Evolutionary conservation across 1,139 yeast species (phyloP), one percentile per base, ranked within the genome.

Genomic region (Spencermartinsiella ligniputridi): DNA sequence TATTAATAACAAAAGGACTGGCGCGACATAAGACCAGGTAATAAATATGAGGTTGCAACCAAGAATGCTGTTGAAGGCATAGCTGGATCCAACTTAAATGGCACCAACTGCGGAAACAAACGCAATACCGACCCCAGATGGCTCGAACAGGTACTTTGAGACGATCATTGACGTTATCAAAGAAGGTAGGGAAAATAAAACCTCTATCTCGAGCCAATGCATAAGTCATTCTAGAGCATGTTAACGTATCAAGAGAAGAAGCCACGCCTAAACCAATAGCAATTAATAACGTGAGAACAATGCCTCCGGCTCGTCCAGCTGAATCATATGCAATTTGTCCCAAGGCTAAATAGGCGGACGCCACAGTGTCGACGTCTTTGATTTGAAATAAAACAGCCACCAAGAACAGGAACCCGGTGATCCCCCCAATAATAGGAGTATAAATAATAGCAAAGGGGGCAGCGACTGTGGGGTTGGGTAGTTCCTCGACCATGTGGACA

Each of bases 131-230:
- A 24, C 67, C n/a, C 45, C 81, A 66, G 37, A 85, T 70, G 0
- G 95, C 86, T 61, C 84, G 81, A 54, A 76, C 80, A 1, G 95
- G 95, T 16, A 85, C 81, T 3, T 66, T 68, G 44, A 69, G 71
- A 47, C 75, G 78, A 2, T 78, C 69, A 50, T 81, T 81, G 35
- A 86, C 86, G 53, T 75, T 74, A 3, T 81, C 74, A 85, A 89
- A 84, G 30, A 75, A 62, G n/a, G 24, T 29, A n/a, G 51, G 44
- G 38, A 43, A 46, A 27, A 95, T 95, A 42, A 86, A 66, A 0
- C 90, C 95, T 34, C 83, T 84, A 61, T 86, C 95, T 65, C 95
- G 76, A 40, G 94, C 88, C 64, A 86, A 78, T 19, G 89, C 86
- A 62, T 78, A 85, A 0, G 89, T 83, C 13, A 84, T 76, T 70